phyloP scores from a whole-genome alignment of 1,139 yeast species.

The Yamadazyma oceani region DNA sequence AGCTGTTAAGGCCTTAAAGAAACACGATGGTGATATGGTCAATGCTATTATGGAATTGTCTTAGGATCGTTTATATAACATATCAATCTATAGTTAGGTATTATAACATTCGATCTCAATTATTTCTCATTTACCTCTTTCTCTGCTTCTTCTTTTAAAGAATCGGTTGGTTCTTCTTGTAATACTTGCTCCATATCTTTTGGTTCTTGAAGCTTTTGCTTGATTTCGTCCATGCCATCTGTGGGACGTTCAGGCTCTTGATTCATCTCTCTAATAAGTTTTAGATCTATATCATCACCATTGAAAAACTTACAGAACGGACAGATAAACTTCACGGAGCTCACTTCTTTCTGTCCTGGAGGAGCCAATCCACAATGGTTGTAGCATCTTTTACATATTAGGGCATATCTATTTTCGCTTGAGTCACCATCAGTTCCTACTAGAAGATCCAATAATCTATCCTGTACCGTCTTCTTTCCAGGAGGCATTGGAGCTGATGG shows the following conservation, averaged over 20 bases:
- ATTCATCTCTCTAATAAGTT: conserved; percentile 4
- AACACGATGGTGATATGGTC: conserved; percentile 91
- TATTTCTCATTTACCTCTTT: neutral
- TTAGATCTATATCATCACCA: conserved; percentile 27
- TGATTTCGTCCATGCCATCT: too few species aligned
- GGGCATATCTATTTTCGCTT: conserved; percentile 63
- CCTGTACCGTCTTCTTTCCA: conserved; percentile 32
- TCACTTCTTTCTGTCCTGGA: conserved; percentile 58
- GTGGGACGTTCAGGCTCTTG: too few species aligned
- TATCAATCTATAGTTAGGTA: conserved; percentile 2
- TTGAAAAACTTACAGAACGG: conserved; percentile 69
- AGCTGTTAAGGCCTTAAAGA: conserved; percentile 88
- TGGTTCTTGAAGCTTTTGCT: too few species aligned
- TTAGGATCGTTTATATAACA: conserved; percentile 17
- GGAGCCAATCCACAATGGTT: conserved; percentile 84
- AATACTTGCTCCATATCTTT: too few species aligned
- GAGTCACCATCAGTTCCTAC: conserved; percentile 72
- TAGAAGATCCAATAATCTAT: conserved; percentile 50
- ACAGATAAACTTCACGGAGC: conserved; percentile 61
- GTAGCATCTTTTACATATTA: conserved; percentile 65
- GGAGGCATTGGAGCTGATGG: conserved; percentile 4
- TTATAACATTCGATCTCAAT: neutral
- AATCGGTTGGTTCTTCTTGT: neutral
- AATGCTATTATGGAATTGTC: conserved; percentile 93
- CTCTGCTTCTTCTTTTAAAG: neutral